A percentile compares a stretch with the other conserved stretches of the same genome.
These are phyloP conservation scores for Hypericum perforatum DNA, from an alignment of 345 rosid genomes.

Conservation along the genomic window DNA sequence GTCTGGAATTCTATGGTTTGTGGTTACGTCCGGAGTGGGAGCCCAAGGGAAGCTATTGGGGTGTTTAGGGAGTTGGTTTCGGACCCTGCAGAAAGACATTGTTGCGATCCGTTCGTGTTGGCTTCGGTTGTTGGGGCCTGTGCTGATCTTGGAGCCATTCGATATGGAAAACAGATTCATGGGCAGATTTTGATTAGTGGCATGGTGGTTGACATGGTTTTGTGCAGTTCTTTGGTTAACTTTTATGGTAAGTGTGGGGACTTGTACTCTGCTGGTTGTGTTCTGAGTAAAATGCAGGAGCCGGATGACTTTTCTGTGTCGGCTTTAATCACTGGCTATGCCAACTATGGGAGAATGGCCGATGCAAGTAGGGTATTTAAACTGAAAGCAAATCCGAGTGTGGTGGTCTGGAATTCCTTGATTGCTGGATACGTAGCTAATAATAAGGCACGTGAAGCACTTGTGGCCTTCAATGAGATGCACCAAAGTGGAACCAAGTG, in stretches of 20 bases:
- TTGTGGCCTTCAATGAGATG: slow-evolving; percentile 51
- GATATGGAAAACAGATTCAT: slow-evolving; percentile 66
- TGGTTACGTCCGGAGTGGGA: slow-evolving; percentile 37
- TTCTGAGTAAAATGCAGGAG: slow-evolving; percentile 35
- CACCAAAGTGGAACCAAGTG: slow-evolving; percentile 23
- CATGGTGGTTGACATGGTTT: slow-evolving; percentile 34
- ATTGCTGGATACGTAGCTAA: slow-evolving; percentile 61
- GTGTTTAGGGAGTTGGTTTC: slow-evolving; percentile 40
- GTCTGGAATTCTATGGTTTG: slow-evolving; percentile 61
- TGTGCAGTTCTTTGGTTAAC: slow-evolving; percentile 57
- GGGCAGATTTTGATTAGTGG: slow-evolving; percentile 37
- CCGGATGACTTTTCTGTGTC: slow-evolving; percentile 71
- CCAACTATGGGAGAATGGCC: slow-evolving; percentile 40
- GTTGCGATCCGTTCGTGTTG: slow-evolving; percentile 40
- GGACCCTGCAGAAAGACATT: slow-evolving; percentile 20
- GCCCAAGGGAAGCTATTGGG: slow-evolving; percentile 39
- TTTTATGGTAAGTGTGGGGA: slow-evolving; percentile 69
- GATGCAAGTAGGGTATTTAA: slow-evolving; percentile 50
- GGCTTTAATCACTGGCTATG: slow-evolving; percentile 67
- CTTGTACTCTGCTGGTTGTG: slow-evolving; percentile 37
- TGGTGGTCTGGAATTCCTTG: slow-evolving; percentile 68
- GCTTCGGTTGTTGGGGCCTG: slow-evolving; percentile 62
- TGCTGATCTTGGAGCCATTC: slow-evolving; percentile 42
- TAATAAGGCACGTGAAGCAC: slow-evolving; percentile 43
- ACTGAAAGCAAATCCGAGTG: slow-evolving; percentile 28